phyloP scores from a whole-genome alignment of 1,284 basidiomycete genomes.

The Polyporus tsugae region DNA sequence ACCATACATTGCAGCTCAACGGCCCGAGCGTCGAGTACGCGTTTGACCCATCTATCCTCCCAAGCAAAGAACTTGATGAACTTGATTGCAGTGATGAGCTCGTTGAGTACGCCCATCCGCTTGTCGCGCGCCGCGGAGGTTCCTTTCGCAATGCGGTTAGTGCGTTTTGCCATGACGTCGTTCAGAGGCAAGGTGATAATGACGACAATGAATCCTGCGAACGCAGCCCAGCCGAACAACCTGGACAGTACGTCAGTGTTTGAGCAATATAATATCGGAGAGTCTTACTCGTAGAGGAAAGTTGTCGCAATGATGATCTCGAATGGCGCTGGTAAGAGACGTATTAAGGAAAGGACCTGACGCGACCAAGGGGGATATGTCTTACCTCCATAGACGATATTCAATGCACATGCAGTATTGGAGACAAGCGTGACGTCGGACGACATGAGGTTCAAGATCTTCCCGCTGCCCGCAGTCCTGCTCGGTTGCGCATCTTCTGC shows the following conservation, averaged over 20 bases:
- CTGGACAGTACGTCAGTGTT: conserved; percentile 46
- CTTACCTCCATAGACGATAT: conserved; percentile 71
- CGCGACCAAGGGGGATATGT: neutral
- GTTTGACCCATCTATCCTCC: conserved; percentile 80
- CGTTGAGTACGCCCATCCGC: conserved; percentile 87
- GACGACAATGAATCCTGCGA: conserved; percentile 83
- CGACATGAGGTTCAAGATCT: conserved; percentile 85
- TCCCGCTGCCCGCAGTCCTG: conserved; percentile 72
- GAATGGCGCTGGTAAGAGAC: conserved; percentile 61
- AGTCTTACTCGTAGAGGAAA: conserved; percentile 75
- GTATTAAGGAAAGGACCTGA: neutral
- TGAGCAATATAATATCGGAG: neutral
- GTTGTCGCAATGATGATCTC: conserved; percentile 80
- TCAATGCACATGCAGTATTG: conserved; percentile 58
- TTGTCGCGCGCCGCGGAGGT: conserved; percentile 80
- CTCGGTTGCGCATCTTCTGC: conserved; percentile 51
- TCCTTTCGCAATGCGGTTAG: conserved; percentile 77
- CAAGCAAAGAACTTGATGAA: conserved; percentile 92
- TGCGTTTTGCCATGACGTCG: conserved; percentile 66
- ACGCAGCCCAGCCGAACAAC: conserved; percentile 84
- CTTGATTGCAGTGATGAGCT: conserved; percentile 83
- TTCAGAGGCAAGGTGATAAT: conserved; percentile 80
- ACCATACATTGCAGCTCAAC: conserved; percentile 76
- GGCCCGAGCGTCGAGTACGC: conserved; percentile 63
- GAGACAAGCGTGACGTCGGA: conserved; percentile 68